Conservation (phyloP, 352 stramenopile genomes). For the Pythium periplocum region DNA sequence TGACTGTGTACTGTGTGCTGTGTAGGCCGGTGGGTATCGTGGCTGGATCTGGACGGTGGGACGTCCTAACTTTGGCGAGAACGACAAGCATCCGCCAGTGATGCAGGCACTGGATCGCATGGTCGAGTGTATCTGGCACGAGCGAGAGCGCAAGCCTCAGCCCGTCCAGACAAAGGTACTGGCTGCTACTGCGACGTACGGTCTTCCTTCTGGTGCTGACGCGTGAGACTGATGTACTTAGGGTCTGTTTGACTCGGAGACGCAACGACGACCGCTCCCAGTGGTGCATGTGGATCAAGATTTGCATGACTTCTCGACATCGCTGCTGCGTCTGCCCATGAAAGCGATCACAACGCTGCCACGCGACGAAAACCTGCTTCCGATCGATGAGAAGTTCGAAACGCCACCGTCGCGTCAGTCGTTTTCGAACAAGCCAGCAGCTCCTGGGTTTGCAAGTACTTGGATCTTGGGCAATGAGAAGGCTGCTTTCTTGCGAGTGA, state of each 20-base stretch:
- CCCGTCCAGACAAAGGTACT: too few species aligned
- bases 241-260: slow-evolving; percentile 44
- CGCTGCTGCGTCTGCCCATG: slow-evolving; percentile 62
- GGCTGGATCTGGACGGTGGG: slow-evolving; percentile 86
- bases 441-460: slow-evolving; percentile 47
- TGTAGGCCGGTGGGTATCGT: slow-evolving; percentile 57
- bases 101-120: slow-evolving; percentile 70
- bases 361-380: slow-evolving; percentile 47
- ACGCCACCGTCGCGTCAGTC: neutral
- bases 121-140: slow-evolving; percentile 32
- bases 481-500: slow-evolving; percentile 66
- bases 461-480: slow-evolving; percentile 83
- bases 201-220: too few species aligned
- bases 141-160: slow-evolving; percentile 8
- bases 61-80: slow-evolving; percentile 69
- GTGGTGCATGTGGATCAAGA: slow-evolving; percentile 55
- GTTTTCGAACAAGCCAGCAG: slow-evolving; percentile 11
- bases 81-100: slow-evolving; percentile 73
- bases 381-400: slow-evolving; percentile 34
- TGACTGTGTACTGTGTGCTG: neutral
- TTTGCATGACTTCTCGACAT: slow-evolving; percentile 58
- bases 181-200: too few species aligned
- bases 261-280: slow-evolving; percentile 30
- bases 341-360: slow-evolving; percentile 75
- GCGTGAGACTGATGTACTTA: slow-evolving; percentile 4